A percentile compares a stretch with the other conserved stretches of the same genome.
phyloP scores from a whole-genome alignment of 805 yeast species.

The Yarrowia divulgata region DNA sequence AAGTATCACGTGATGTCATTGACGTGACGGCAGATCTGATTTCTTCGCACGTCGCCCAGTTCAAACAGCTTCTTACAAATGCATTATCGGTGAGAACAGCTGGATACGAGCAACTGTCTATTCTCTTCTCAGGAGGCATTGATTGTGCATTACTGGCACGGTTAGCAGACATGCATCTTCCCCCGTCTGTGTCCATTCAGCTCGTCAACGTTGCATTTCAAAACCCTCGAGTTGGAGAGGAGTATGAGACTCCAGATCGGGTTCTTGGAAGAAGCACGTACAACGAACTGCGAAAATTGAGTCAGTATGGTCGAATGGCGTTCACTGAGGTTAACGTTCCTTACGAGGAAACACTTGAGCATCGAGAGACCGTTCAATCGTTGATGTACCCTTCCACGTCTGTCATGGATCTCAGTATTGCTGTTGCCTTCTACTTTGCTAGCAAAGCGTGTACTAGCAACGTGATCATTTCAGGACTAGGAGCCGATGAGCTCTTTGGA shows the following conservation, averaged over 20 bases:
- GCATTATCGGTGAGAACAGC: neutral
- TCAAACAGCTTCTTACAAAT: neutral
- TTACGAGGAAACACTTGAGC: conserved; percentile 66
- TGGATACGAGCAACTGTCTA: conserved; percentile 53
- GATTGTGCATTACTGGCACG: conserved; percentile 86
- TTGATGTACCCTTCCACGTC: conserved; percentile 85
- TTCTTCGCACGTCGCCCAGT: neutral
- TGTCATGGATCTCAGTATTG: conserved; percentile 95
- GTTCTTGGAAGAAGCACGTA: conserved; percentile 71
- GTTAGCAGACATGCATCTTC: conserved; percentile 48
- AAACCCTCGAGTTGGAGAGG: conserved; percentile 74
- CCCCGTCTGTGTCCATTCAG: conserved; percentile 58
- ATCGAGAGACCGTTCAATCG: conserved; percentile 60
- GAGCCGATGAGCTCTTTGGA: conserved; percentile 97
- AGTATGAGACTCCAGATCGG: conserved; percentile 83
- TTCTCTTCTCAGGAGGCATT: conserved; percentile 92
- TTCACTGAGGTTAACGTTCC: conserved; percentile 77
- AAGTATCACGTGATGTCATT: conserved; percentile 5
- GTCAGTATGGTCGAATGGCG: conserved; percentile 47
- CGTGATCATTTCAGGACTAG: conserved; percentile 88
- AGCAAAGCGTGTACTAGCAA: conserved; percentile 69
- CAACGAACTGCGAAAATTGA: conserved; percentile 57
- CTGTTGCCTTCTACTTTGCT: conserved; percentile 94
- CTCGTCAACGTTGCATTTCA: conserved; percentile 92
- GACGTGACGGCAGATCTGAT: neutral